Percentiles rank a stretch among this genome's conserved stretches.
These are phyloP conservation scores for Verticillium nonalfalfae DNA, from an alignment of 2,329 filamentous ascomycete species.

Conservation along the genomic window DNA sequence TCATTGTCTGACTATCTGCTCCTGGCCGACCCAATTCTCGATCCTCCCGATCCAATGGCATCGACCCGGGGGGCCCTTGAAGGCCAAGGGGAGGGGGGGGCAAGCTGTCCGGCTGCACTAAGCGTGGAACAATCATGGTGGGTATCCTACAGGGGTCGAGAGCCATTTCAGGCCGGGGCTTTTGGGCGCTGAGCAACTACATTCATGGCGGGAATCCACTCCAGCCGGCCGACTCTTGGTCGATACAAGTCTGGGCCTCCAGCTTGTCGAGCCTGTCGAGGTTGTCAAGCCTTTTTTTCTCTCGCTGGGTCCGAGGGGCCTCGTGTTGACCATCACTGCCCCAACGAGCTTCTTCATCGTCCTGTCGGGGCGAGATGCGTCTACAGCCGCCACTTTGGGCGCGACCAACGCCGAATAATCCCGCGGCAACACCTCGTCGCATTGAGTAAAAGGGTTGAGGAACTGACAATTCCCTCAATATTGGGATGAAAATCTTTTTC, in stretches of 20 bases:
- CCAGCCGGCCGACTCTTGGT: slow-evolving; percentile 5
- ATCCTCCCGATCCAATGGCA: background rate
- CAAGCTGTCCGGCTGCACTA: background rate
- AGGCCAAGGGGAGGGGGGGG: background rate
- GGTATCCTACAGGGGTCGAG: background rate
- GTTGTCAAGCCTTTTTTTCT: background rate
- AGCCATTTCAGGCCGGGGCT: background rate
- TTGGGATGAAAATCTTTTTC: background rate
- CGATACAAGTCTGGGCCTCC: slow-evolving; percentile 10
- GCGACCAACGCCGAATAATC: background rate
- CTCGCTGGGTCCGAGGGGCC: background rate
- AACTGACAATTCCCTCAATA: background rate
- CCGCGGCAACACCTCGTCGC: background rate
- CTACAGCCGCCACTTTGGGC: background rate
- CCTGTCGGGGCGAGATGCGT: background rate
- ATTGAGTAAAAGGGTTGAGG: background rate
- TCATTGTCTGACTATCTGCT: background rate
- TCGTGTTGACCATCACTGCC: background rate
- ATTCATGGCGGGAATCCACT: background rate
- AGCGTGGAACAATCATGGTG: background rate
- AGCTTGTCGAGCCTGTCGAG: background rate
- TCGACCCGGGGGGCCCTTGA: background rate
- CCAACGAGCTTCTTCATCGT: background rate
- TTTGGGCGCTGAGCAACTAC: background rate
- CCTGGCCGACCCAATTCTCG: background rate